phyloP scores from a whole-genome alignment of 2,329 filamentous ascomycete species.

The Sporothrix phasma region DNA sequence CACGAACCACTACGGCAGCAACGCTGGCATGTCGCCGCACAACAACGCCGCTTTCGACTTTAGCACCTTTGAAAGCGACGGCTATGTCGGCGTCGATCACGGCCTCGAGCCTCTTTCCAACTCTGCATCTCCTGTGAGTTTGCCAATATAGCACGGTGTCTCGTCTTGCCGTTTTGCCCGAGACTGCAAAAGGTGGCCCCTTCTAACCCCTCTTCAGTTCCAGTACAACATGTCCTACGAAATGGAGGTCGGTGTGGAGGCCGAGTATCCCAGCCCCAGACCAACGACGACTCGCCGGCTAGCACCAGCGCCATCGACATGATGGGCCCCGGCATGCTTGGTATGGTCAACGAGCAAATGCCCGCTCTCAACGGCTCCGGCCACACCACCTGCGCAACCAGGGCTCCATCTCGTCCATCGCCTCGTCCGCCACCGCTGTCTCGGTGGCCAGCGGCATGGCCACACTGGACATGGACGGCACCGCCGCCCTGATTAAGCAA shows the following conservation, averaged over 20 bases:
- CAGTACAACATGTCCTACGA: background rate
- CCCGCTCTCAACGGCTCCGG: background rate
- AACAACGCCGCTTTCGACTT: background rate
- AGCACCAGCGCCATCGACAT: background rate
- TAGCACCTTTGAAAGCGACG: background rate
- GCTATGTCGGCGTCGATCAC: background rate
- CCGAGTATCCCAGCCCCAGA: background rate
- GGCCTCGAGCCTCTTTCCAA: background rate
- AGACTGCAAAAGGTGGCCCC: background rate
- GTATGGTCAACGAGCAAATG: background rate
- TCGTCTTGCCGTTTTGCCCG: too few species aligned
- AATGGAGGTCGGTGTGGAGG: background rate
- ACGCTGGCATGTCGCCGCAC: background rate
- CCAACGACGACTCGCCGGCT: background rate
- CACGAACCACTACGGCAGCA: background rate
- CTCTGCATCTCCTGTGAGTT: background rate
- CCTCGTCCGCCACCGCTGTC: background rate
- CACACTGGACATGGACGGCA: background rate
- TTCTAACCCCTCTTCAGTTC: background rate
- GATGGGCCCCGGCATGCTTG: background rate
- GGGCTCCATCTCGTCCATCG: background rate
- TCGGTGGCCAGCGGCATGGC: background rate
- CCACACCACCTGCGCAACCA: background rate
- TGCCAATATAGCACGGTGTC: too few species aligned
- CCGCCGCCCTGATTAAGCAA: background rate